Percentiles rank a stretch among this genome's conserved stretches.
Conservation (phyloP, 1,284 basidiomycete genomes). For the Boletus mariae region DNA sequence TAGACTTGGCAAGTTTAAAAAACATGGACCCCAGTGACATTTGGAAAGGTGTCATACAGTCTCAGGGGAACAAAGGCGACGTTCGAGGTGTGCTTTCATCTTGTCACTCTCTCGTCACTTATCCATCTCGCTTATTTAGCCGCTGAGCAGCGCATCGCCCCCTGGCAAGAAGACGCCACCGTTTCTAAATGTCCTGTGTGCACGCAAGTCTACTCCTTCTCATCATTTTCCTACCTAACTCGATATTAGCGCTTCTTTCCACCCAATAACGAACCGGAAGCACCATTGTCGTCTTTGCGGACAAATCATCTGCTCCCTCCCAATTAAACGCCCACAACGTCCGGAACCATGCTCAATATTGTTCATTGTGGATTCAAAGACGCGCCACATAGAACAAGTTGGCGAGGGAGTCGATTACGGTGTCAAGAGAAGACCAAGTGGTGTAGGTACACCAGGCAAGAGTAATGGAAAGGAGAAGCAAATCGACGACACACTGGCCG, state of each 20-base stretch:
- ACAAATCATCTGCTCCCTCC: conserved; percentile 87
- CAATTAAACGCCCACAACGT: conserved; percentile 70
- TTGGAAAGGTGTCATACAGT: conserved; percentile 55
- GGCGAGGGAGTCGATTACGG: conserved; percentile 86
- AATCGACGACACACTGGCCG: conserved; percentile 33
- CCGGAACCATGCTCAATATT: conserved; percentile 70
- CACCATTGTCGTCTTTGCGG: conserved; percentile 97
- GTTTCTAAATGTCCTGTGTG: conserved; percentile 85
- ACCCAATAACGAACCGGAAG: conserved; percentile 87
- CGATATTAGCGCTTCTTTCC: conserved; percentile 67
- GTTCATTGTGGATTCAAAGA: conserved; percentile 75
- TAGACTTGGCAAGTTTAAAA: conserved; percentile 49
- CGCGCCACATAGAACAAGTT: conserved; percentile 78
- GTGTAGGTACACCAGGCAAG: conserved; percentile 18
- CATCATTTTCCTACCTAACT: neutral
- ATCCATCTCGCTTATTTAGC: conserved; percentile 39
- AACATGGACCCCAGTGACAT: conserved; percentile 60
- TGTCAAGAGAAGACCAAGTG: conserved; percentile 47
- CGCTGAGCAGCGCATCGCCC: conserved; percentile 89
- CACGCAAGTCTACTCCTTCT: conserved; percentile 49
- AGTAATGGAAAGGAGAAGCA: conserved; percentile 42
- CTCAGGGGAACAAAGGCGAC: conserved; percentile 47
- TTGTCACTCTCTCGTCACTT: conserved; percentile 4
- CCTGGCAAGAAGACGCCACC: conserved; percentile 85
- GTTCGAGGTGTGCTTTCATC: conserved; percentile 48